These are phyloP conservation scores for Cicer judaicum DNA, from an alignment of 306 rosid genomes.

Conservation along the genomic window DNA sequence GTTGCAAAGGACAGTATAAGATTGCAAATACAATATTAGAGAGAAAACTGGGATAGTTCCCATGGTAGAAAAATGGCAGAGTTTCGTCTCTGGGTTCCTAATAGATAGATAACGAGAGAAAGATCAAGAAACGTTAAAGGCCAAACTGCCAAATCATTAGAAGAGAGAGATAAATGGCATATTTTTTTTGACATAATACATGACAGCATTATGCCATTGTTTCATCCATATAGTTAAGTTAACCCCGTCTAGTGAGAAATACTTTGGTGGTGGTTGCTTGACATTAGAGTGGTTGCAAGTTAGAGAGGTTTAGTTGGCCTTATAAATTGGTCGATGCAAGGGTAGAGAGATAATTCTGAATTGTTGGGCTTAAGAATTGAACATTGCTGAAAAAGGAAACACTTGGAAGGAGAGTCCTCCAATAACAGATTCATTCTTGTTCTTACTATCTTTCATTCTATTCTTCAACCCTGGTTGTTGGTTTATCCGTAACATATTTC, in stretches of 20 bases:
- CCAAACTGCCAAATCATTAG: conserved; percentile 3
- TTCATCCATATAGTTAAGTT: not conserved
- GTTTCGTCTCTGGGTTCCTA: not conserved
- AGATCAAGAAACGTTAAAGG: not conserved
- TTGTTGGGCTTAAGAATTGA: not conserved
- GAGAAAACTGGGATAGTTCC: not conserved
- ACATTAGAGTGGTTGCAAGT: not conserved
- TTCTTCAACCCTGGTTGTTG: conserved; percentile 12
- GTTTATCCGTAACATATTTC: not conserved
- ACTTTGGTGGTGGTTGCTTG: not conserved
- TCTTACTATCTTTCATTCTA: conserved; percentile 20
- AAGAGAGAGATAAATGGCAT: not conserved
- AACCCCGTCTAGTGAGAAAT: not conserved
- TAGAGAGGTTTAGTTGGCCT: not conserved
- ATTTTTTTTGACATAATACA: not conserved
- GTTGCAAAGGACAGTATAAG: not conserved
- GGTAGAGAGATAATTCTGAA: conserved; percentile 1
- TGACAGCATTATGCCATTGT: not conserved
- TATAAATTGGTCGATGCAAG: not conserved
- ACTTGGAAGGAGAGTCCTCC: conserved; percentile 3
- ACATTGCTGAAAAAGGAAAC: conserved; percentile 10
- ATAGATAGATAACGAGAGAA: not conserved
- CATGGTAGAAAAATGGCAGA: not conserved
- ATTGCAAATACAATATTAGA: not conserved
- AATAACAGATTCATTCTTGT: conserved; percentile 5